phyloP scores from a whole-genome alignment of 1,284 basidiomycete genomes.

The Sanghuangporus weigelae region DNA sequence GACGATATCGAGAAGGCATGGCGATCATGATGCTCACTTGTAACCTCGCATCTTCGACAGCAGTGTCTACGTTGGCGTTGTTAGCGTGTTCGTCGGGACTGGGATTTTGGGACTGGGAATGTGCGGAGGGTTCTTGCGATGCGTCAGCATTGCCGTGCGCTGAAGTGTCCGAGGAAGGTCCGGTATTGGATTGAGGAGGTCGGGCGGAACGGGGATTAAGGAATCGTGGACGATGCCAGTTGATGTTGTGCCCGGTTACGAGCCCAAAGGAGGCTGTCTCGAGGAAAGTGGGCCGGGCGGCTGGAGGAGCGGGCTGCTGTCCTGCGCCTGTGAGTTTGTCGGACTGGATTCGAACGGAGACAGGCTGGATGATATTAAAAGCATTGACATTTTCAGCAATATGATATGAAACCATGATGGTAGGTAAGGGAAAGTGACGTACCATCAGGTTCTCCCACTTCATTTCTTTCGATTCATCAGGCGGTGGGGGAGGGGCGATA shows the following conservation, averaged over 20 bases:
- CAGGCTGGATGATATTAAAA: slow-evolving; percentile 5
- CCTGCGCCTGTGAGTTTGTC: slow-evolving; percentile 14
- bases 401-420: not conserved
- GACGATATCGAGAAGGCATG: slow-evolving; percentile 47
- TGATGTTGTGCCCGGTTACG: not conserved
- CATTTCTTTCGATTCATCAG: not conserved
- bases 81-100: not conserved
- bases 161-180: slow-evolving; percentile 25
- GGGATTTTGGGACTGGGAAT: slow-evolving; percentile 17
- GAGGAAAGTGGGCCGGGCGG: not conserved
- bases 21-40: slow-evolving; percentile 57
- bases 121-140: not conserved
- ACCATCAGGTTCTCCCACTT: slow-evolving; percentile 50
- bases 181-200: slow-evolving; percentile 18
- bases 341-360: slow-evolving; percentile 11
- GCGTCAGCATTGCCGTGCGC: too few relatives aligned
- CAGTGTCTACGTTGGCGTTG: slow-evolving; percentile 28
- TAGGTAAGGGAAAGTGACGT: slow-evolving; percentile 19
- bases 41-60: slow-evolving; percentile 27
- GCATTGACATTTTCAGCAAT: not conserved
- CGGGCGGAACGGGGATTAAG: slow-evolving; percentile 26
- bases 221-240: not conserved
- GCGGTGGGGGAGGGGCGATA: slow-evolving; percentile 26
- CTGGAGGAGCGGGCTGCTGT: not conserved
- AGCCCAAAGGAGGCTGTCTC: not conserved